Conservation (phyloP, 805 yeast species). For the Saturnispora sekii region DNA sequence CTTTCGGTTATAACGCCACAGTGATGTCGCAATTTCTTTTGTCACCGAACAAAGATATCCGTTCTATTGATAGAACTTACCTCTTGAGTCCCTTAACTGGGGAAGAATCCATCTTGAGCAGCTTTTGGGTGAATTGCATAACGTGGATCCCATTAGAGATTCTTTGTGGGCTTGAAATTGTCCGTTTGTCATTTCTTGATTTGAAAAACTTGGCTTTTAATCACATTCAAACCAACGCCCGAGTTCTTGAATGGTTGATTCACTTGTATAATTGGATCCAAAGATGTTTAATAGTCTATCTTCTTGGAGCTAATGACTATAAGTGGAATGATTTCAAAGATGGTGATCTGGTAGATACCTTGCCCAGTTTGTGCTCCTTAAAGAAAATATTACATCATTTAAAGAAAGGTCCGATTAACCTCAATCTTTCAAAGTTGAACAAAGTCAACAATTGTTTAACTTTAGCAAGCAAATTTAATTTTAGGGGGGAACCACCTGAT, state of each 20-base stretch:
- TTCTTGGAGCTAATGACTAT: background rate
- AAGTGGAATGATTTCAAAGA: slow-evolving; percentile 1
- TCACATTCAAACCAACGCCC: background rate
- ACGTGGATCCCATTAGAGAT: background rate
- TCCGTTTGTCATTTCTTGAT: background rate
- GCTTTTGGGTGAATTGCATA: background rate
- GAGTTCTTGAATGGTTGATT: background rate
- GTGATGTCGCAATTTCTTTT: background rate
- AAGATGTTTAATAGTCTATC: background rate
- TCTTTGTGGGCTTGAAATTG: background rate
- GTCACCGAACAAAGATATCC: background rate
- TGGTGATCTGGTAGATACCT: background rate
- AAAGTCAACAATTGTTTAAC: background rate
- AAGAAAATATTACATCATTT: slow-evolving; percentile 1
- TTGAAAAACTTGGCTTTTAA: background rate
- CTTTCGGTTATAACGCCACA: background rate
- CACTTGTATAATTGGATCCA: background rate
- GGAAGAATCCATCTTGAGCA: background rate
- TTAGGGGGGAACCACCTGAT: background rate
- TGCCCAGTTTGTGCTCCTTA: slow-evolving; percentile 1
- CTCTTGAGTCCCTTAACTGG: background rate
- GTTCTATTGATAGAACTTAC: background rate
- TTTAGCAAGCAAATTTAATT: background rate
- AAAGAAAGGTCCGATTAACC: background rate
- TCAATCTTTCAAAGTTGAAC: background rate